Conservation (phyloP, 441 rosid genomes). For the Erodium trifolium region DNA sequence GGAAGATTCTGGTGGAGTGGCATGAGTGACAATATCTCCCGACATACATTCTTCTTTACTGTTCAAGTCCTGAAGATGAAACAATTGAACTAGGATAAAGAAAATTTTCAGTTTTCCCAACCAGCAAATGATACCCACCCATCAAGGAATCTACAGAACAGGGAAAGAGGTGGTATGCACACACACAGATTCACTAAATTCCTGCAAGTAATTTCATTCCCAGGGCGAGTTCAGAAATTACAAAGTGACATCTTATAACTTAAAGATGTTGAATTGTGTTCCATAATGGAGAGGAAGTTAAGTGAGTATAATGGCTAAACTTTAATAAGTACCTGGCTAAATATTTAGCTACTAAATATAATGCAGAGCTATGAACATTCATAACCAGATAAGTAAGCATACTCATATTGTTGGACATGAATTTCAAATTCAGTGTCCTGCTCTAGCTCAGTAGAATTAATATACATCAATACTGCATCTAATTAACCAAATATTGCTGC, state of each 20-base stretch:
- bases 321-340: too few relatives aligned
- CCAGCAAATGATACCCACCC: not conserved
- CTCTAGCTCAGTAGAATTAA: not conserved
- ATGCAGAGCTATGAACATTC: not conserved
- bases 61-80: constrained; percentile 27
- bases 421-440: not conserved
- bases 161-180: not conserved
- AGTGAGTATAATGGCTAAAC: too few relatives aligned
- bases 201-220: too few relatives aligned
- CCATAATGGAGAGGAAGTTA: too few relatives aligned
- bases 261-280: too few relatives aligned
- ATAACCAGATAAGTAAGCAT: not conserved
- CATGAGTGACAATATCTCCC: constrained; percentile 29
- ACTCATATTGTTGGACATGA: not conserved
- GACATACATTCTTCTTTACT: constrained; percentile 23
- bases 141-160: not conserved
- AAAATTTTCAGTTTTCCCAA: not conserved
- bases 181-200: too few relatives aligned
- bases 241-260: too few relatives aligned
- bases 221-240: too few relatives aligned
- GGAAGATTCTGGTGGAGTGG: constrained; percentile 35
- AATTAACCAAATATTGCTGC: not conserved
- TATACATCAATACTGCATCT: not conserved
- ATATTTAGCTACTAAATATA: not conserved
- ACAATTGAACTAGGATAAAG: constrained; percentile 15